Base-by-base conservation (phyloP, 352 stramenopile species). In the Globisporangium solare region DNA sequence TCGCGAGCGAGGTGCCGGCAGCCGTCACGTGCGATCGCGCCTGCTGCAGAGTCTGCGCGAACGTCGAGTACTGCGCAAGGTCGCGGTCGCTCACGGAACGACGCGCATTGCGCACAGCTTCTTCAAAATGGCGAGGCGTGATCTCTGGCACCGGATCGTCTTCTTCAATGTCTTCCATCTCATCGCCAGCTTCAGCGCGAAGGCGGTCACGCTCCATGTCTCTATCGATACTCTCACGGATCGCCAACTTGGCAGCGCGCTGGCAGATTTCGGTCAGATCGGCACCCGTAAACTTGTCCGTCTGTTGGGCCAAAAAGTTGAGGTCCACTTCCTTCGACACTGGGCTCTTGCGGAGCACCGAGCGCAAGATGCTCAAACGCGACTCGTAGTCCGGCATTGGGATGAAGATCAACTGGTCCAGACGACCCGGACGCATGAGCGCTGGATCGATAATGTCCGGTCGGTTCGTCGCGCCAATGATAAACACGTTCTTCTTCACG, bases 181-280 rank as follows among this genome's bases (percentile, higher is more conserved):
- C 83, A 51, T 90, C 83, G 21, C 82, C 92, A 49, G 91, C 88
- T 69, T 98, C 96, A 5, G 83, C 85, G 45, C 91, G 87, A 41
- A 99, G 88, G 42, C 95, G 89, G 56, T 99, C 91, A 40, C 96
- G 89, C 72, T 99, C 97, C 81, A 99, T 98, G 68, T 99, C 96
- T 56, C 95, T 89, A 69, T 98, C 91, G 68, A 99, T 99, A 65
- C 96, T 98, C 76, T 99, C 96, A n/a, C 97, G 90, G 70, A 99
- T 99, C 2, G 97, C 97, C 56, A 99, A 70, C 80, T 99, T 99
- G 57, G 95, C 97, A n/a, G 97, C 97, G 37, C 94, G 89, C 77
- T 99, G 97, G 66, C 97, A 99, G 64, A 99, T 99, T 81, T 99
- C 97, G 27, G 97, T 99, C 49, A 99, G 79, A 86, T 99, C 97